These are phyloP conservation scores for Vitis amurensis DNA, from an alignment of 164 flowering plant genomes.

Conservation along the genomic window DNA sequence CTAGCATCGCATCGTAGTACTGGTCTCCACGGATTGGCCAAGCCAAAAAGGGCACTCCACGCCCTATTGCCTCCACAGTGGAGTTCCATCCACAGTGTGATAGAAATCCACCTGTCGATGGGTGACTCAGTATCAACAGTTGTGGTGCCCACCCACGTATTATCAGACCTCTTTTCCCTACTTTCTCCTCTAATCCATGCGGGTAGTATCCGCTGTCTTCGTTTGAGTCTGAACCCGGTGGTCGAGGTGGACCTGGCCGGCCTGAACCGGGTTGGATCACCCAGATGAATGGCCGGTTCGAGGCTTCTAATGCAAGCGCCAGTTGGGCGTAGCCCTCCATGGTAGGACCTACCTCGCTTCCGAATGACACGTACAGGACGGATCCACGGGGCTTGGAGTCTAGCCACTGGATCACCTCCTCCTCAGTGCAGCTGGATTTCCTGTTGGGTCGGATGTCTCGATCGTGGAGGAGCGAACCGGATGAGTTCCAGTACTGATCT, in stretches of 20 bases:
- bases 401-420: constrained; percentile 41
- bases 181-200: constrained; percentile 24
- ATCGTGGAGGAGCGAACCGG: constrained; percentile 21
- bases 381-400: constrained; percentile 32
- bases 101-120: constrained; percentile 56
- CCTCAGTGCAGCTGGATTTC: constrained; percentile 29
- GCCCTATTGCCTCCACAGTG: constrained; percentile 50
- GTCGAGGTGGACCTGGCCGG: constrained; percentile 17
- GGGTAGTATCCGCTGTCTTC: constrained; percentile 17
- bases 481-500: constrained; percentile 46
- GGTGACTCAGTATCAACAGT: constrained; percentile 62
- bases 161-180: constrained; percentile 36
- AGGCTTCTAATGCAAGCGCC: constrained; percentile 29
- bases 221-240: too few relatives aligned
- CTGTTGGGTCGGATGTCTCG: constrained; percentile 12
- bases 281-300: constrained; percentile 45
- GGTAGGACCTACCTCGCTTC: constrained; percentile 40
- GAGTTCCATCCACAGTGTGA: constrained; percentile 84
- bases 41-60: constrained; percentile 60
- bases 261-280: constrained; percentile 31
- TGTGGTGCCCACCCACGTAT: constrained; percentile 82
- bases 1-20: constrained; percentile 44
- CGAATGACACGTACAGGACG: constrained; percentile 41
- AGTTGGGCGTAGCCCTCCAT: constrained; percentile 30
- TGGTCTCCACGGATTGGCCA: constrained; percentile 84